Evolutionary conservation across 1,284 basidiomycete genomes (phyloP).

Genomic region (Athelia psychrophila): DNA sequence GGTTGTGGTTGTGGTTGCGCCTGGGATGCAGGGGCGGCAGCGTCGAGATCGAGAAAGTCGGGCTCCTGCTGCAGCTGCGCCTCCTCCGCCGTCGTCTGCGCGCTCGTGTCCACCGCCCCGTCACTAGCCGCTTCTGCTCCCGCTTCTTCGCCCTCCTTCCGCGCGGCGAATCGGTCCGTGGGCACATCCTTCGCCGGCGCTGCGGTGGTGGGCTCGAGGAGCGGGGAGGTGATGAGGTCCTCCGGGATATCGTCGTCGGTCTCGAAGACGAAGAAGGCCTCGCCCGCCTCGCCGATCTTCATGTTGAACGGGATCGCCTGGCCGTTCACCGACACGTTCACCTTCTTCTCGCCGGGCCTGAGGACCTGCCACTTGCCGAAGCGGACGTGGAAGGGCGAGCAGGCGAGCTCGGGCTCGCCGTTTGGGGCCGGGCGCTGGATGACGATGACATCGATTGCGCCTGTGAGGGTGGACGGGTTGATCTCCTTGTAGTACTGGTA

Average conservation of each 20-base stretch:
- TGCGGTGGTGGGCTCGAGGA: conserved; percentile 62
- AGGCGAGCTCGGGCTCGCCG: conserved; percentile 74
- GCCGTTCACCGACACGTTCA: conserved; percentile 82
- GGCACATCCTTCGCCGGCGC: conserved; percentile 22
- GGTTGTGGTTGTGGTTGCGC: conserved; percentile 4
- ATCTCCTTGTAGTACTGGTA: conserved; percentile 89
- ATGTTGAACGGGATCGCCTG: conserved; percentile 87
- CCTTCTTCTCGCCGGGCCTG: conserved; percentile 93
- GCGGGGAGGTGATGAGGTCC: conserved; percentile 91
- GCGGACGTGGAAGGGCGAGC: conserved; percentile 96
- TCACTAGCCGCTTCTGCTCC: conserved; percentile 5
- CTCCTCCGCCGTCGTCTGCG: conserved; percentile 1
- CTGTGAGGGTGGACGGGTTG: conserved; percentile 92
- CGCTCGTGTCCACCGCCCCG: conserved; percentile 3
- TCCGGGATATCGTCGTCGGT: conserved; percentile 93
- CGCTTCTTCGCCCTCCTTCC: conserved; percentile 26
- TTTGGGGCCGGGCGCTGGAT: conserved; percentile 70
- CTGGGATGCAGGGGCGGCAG: conserved; percentile 19
- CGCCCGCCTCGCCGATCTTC: conserved; percentile 99
- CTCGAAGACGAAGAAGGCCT: conserved; percentile 99
- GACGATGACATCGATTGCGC: conserved; percentile 97
- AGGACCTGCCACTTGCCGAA: conserved; percentile 99
- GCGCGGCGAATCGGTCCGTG: conserved; percentile 44
- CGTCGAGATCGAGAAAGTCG: conserved; percentile 65
- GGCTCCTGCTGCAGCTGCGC: conserved; percentile 43